Conservation (phyloP, 495 filamentous ascomycete species). For the Pyrenopolyporus hunteri region DNA sequence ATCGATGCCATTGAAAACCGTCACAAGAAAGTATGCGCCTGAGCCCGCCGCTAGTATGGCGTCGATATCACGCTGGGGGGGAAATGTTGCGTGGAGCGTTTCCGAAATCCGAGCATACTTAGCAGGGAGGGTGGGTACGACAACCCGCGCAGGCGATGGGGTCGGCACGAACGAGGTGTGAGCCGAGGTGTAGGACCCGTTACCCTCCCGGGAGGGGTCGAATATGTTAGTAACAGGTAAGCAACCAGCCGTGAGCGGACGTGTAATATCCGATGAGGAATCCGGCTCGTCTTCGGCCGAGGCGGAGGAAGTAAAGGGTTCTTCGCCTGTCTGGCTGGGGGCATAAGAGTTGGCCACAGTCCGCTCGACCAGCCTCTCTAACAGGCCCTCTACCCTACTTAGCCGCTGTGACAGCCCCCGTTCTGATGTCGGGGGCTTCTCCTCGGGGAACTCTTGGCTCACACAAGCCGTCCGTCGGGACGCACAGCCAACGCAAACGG, state of each 20-base stretch:
- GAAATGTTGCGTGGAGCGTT: slow-evolving; percentile 46
- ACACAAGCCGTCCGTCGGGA: slow-evolving; percentile 53
- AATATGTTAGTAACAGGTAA: slow-evolving; percentile 26
- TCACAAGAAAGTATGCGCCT: slow-evolving; percentile 41
- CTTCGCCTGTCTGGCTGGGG: slow-evolving; percentile 17
- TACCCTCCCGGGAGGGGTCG: slow-evolving; percentile 34
- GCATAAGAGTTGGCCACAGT: slow-evolving; percentile 46
- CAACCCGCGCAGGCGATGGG: slow-evolving; percentile 34
- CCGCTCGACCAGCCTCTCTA: slow-evolving; percentile 53
- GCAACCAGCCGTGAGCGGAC: slow-evolving; percentile 26
- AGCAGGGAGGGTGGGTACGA: slow-evolving; percentile 4
- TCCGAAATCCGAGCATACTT: slow-evolving; percentile 41
- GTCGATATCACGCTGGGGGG: slow-evolving; percentile 48
- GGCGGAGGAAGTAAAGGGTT: slow-evolving; percentile 40
- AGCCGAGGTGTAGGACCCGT: slow-evolving; percentile 9
- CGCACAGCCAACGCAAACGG: slow-evolving; percentile 54
- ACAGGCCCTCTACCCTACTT: slow-evolving; percentile 52
- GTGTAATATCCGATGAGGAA: slow-evolving; percentile 25
- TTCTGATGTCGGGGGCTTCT: slow-evolving; percentile 44
- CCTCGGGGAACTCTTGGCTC: slow-evolving; percentile 58
- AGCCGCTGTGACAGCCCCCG: slow-evolving; percentile 51
- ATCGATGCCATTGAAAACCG: slow-evolving; percentile 39
- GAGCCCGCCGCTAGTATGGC: slow-evolving; percentile 38
- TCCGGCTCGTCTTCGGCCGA: slow-evolving; percentile 41
- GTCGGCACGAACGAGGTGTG: slow-evolving; percentile 30